These are phyloP conservation scores for Sphagnum magellanicum DNA, from an alignment of 228 moss, liverwort and hornwort genomes.

Conservation along the genomic window DNA sequence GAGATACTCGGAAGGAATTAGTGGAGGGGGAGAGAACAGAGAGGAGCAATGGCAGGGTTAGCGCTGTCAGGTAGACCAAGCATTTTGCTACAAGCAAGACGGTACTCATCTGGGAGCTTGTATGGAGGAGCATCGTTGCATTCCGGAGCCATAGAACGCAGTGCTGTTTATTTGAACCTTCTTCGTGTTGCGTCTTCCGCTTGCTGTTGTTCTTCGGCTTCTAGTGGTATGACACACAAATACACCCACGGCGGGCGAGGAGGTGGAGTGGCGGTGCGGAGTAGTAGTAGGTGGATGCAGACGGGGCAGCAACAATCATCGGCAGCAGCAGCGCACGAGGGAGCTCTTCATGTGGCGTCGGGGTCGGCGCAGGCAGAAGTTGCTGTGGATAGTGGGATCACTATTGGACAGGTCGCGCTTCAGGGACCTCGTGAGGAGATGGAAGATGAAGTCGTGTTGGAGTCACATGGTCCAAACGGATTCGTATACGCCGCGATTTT, in stretches of 20 bases:
- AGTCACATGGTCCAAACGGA: slow-evolving; percentile 46
- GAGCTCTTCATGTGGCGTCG: slow-evolving; percentile 15
- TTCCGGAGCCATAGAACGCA: not conserved
- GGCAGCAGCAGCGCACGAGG: not conserved
- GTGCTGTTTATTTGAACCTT: not conserved
- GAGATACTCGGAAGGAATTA: not conserved
- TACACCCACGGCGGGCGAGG: not conserved
- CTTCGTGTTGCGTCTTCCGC: not conserved
- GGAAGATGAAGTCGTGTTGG: slow-evolving; percentile 72
- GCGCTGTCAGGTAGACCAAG: not conserved
- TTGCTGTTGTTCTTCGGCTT: not conserved
- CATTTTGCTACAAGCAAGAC: not conserved
- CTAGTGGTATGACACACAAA: not conserved
- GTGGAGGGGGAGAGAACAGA: not conserved
- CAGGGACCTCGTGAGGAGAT: slow-evolving; percentile 87
- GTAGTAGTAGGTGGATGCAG: not conserved
- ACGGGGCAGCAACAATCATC: not conserved
- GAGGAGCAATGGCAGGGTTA: not conserved
- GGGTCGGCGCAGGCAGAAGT: slow-evolving; percentile 49
- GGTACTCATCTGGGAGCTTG: too few relatives aligned
- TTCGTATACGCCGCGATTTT: slow-evolving; percentile 74
- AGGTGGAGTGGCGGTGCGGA: not conserved
- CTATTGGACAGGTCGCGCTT: slow-evolving; percentile 44
- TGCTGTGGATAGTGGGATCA: slow-evolving; percentile 22
- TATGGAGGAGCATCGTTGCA: not conserved